phyloP scores from a whole-genome alignment of 164 flowering plant genomes.

The Pachysandra terminalis region DNA sequence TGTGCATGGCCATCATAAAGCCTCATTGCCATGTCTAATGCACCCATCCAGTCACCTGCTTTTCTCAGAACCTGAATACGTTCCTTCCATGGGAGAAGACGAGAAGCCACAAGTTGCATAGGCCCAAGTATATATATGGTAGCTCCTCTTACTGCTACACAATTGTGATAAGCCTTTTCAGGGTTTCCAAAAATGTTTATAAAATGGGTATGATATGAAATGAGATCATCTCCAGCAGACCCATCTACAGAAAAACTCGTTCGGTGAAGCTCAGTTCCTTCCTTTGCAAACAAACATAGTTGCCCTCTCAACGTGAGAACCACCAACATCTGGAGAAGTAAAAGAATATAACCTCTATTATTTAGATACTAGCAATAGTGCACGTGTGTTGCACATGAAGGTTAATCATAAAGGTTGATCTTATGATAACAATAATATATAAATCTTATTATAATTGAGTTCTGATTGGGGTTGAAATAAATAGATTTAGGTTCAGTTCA shows the following conservation, averaged over 20 bases:
- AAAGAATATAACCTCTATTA: not conserved
- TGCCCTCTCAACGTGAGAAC: constrained; percentile 74
- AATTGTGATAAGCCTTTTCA: constrained; percentile 92
- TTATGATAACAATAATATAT: too few relatives aligned
- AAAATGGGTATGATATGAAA: constrained; percentile 73
- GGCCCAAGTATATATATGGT: constrained; percentile 79
- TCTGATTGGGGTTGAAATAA: too few relatives aligned
- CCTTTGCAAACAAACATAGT: constrained; percentile 70
- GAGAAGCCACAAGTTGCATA: constrained; percentile 66
- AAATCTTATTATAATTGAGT: too few relatives aligned
- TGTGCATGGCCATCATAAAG: constrained; percentile 95
- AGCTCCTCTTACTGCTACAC: constrained; percentile 83
- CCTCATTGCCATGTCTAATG: constrained; percentile 93
- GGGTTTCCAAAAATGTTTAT: constrained; percentile 77
- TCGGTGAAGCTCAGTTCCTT: constrained; percentile 83
- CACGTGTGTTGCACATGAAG: too few relatives aligned
- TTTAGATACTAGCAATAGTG: too few relatives aligned
- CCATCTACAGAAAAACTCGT: constrained; percentile 73
- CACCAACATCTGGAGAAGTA: constrained; percentile 79
- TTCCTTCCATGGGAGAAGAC: constrained; percentile 98
- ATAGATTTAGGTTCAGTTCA: too few relatives aligned
- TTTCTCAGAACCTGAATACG: constrained; percentile 81
- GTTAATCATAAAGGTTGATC: too few relatives aligned
- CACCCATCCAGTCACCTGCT: constrained; percentile 99
- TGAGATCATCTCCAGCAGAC: constrained; percentile 62